Conservation (phyloP, 352 stramenopile species). For the Peronospora destructor region DNA sequence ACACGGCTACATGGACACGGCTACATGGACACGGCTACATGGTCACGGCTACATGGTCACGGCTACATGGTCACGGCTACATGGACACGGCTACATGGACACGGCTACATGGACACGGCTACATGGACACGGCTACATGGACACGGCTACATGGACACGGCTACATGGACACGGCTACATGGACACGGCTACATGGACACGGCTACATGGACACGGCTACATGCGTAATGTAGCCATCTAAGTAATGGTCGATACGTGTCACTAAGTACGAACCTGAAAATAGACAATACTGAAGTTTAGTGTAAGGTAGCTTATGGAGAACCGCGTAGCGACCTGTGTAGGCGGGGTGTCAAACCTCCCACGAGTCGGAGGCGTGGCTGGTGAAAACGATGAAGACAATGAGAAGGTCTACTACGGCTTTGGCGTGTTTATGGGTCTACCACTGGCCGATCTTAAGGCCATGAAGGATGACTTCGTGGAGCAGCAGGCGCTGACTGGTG, state of each 20-base stretch:
- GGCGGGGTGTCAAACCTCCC: conserved; percentile 15
- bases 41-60: no score
- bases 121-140: no score
- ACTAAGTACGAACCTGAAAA: conserved; percentile 9
- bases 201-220: no score
- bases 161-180: no score
- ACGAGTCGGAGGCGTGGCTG: conserved; percentile 23
- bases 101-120: no score
- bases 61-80: no score
- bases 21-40: no score
- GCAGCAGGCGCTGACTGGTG: conserved; percentile 38
- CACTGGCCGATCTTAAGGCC: conserved; percentile 73
- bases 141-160: no score
- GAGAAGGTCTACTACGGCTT: conserved; percentile 88
- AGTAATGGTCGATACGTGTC: not conserved
- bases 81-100: no score
- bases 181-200: no score
- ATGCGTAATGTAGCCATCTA: conserved; percentile 12
- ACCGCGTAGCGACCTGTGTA: conserved; percentile 29
- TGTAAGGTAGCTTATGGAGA: conserved; percentile 22
- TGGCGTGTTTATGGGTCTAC: conserved; percentile 82
- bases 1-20: no score
- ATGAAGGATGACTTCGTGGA: conserved; percentile 79
- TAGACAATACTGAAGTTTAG: no score
- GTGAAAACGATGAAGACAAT: conserved; percentile 67